Percentiles rank a stretch among this genome's conserved stretches.
phyloP scores from a whole-genome alignment of 1,284 basidiomycete genomes.

The Sporisorium reilianum region DNA sequence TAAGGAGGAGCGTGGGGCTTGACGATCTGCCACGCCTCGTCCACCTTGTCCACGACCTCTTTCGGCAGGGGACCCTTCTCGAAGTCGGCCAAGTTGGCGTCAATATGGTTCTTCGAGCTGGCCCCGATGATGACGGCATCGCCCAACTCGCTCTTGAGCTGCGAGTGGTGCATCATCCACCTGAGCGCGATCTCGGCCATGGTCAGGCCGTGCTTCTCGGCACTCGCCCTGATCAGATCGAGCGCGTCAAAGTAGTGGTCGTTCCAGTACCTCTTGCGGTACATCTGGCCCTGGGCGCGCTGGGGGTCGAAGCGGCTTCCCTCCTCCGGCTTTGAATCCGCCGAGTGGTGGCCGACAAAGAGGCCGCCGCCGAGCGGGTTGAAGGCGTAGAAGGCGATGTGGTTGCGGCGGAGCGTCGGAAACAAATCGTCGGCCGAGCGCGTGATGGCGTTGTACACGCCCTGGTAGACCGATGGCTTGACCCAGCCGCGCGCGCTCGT shows the following conservation, averaged over 20 bases:
- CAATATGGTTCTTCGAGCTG: conserved; percentile 51
- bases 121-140: conserved; percentile 55
- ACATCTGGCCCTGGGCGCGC: conserved; percentile 48
- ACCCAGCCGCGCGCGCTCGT: conserved; percentile 75
- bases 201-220: conserved; percentile 36
- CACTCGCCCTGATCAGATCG: conserved; percentile 63
- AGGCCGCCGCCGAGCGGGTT: conserved; percentile 65
- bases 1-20: conserved; percentile 45
- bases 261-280: conserved; percentile 55
- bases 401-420: conserved; percentile 71
- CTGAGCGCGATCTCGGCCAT: conserved; percentile 52
- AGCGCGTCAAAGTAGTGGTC: conserved; percentile 57
- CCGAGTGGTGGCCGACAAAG: conserved; percentile 37
- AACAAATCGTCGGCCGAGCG: conserved; percentile 52
- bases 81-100: conserved; percentile 51
- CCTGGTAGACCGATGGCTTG: conserved; percentile 79
- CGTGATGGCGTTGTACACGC: conserved; percentile 67
- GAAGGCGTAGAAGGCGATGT: conserved; percentile 73
- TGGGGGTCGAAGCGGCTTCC: conserved; percentile 55
- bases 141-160: conserved; percentile 27
- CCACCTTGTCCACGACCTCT: conserved; percentile 49
- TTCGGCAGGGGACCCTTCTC: conserved; percentile 48
- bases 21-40: conserved; percentile 55
- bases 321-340: conserved; percentile 9
- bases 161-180: conserved; percentile 59